Evolutionary conservation across 768 basidiomycete genomes (phyloP).

Genomic region (Suillus bovinus): DNA sequence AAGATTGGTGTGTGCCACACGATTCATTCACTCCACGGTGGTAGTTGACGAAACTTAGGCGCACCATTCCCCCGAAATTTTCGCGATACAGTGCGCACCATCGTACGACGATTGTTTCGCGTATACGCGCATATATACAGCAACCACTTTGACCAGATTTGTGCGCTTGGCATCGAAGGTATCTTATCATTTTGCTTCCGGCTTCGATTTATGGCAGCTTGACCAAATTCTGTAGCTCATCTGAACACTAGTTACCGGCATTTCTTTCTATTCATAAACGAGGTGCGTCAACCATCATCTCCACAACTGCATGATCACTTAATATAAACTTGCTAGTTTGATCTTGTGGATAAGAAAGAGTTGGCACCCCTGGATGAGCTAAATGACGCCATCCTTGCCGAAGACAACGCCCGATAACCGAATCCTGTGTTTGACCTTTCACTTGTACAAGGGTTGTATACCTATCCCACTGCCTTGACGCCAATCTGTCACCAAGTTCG

Average conservation of each 20-base stretch:
- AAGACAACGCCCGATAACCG: slow-evolving; percentile 42
- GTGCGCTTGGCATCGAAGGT: slow-evolving; percentile 98
- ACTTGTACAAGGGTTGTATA: neutral
- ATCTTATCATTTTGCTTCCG: slow-evolving; percentile 1
- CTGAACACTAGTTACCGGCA: slow-evolving; percentile 98
- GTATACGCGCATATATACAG: slow-evolving; percentile 99
- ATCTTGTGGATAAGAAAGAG: slow-evolving; percentile 95
- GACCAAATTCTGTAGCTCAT: slow-evolving; percentile 61
- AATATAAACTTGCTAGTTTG: slow-evolving; percentile 55
- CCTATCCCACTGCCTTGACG: neutral
- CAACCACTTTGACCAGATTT: slow-evolving; percentile 99
- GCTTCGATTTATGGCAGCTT: neutral
- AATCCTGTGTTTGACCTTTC: neutral
- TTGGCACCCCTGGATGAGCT: slow-evolving; percentile 92
- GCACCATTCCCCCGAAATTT: slow-evolving; percentile 91
- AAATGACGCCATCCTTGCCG: slow-evolving; percentile 83
- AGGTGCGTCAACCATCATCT: slow-evolving; percentile 54
- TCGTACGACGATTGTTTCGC: slow-evolving; percentile 89
- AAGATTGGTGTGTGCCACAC: slow-evolving; percentile 69
- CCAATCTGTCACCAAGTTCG: neutral
- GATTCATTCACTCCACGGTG: slow-evolving; percentile 6
- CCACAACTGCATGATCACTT: slow-evolving; percentile 10
- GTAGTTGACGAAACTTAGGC: slow-evolving; percentile 46
- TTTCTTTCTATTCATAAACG: slow-evolving; percentile 95
- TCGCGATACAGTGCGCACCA: slow-evolving; percentile 86